Evolutionary conservation across 2,329 filamentous ascomycete species (phyloP).

Genomic region (Ophiostoma populinum): DNA sequence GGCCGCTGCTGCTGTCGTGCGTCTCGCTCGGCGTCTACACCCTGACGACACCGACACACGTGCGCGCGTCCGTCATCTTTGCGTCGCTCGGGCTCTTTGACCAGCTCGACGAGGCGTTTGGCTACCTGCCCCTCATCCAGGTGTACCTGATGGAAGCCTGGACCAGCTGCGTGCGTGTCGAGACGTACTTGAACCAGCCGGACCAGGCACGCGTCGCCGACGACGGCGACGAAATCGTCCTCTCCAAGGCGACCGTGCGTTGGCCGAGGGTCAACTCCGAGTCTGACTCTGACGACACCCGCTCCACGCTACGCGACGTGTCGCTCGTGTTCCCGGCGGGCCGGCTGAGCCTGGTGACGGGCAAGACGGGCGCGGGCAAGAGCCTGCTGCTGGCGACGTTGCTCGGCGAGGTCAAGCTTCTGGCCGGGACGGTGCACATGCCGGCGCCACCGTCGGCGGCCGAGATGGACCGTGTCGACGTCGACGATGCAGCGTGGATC

Average conservation of each 20-base stretch:
- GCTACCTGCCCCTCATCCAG: constrained; percentile 17
- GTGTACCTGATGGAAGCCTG: constrained; percentile 20
- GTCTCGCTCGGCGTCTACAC: constrained; percentile 18
- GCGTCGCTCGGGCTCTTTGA: constrained; percentile 20
- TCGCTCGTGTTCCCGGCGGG: constrained; percentile 18
- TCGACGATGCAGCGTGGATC: constrained; percentile 17
- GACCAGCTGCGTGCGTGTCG: constrained; percentile 19
- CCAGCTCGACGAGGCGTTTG: constrained; percentile 19
- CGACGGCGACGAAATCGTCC: constrained; percentile 14
- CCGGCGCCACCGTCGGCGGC: constrained; percentile 14
- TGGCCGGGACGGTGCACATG: constrained; percentile 17
- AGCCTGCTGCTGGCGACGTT: constrained; percentile 22
- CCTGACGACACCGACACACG: constrained; percentile 16
- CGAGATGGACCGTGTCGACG: constrained; percentile 12
- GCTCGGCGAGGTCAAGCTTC: constrained; percentile 21
- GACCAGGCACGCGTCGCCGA: constrained; percentile 16
- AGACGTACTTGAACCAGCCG: constrained; percentile 18
- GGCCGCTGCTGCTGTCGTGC: constrained; percentile 18
- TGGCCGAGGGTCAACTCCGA: constrained; percentile 20
- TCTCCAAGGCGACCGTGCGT: constrained; percentile 18
- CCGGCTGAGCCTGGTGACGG: constrained; percentile 20
- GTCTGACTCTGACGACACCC: constrained; percentile 9
- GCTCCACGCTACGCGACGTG: constrained; percentile 18
- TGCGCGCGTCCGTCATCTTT: constrained; percentile 20
- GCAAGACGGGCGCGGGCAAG: constrained; percentile 24